Percentiles rank a stretch among this genome's conserved stretches.
Conservation (phyloP, 2,329 filamentous ascomycete genomes). For the Lasiodiplodia hormozganensis region DNA sequence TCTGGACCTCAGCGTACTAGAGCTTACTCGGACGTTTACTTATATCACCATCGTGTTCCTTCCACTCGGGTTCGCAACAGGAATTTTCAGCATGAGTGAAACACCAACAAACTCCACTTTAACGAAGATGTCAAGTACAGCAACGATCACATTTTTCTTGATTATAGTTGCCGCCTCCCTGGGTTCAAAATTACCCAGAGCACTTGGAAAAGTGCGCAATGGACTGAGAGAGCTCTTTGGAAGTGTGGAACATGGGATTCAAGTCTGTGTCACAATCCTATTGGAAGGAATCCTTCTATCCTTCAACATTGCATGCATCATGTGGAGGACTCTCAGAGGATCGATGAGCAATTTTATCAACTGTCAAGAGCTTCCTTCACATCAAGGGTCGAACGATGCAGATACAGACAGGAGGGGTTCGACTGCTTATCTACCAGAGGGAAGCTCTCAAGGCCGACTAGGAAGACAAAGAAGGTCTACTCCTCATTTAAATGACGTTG, state of each 20-base stretch:
- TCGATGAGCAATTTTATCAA: background rate
- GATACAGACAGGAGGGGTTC: background rate
- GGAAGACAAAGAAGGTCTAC: background rate
- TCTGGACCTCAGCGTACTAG: too few species aligned
- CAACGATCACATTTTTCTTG: background rate
- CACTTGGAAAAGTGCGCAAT: too few species aligned
- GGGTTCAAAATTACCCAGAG: too few species aligned
- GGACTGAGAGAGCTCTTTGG: too few species aligned
- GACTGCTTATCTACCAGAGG: background rate
- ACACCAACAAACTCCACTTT: constrained; percentile 29
- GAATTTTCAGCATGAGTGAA: constrained; percentile 43
- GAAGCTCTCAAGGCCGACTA: background rate
- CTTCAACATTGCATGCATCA: background rate
- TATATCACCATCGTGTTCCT: constrained; percentile 47
- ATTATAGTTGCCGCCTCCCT: background rate
- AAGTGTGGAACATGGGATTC: too few species aligned
- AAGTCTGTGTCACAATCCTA: too few species aligned
- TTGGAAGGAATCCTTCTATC: too few species aligned
- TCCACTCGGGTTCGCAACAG: constrained; percentile 41
- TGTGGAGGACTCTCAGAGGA: background rate
- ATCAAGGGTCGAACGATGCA: too few species aligned
- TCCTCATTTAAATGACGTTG: background rate
- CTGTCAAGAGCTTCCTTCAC: background rate
- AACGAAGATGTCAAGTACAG: background rate
- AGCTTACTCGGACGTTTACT: too few species aligned